A percentile compares a stretch with the other conserved stretches of the same genome.
phyloP scores from a whole-genome alignment of 495 filamentous ascomycete genomes.

The Penicillium angulare region DNA sequence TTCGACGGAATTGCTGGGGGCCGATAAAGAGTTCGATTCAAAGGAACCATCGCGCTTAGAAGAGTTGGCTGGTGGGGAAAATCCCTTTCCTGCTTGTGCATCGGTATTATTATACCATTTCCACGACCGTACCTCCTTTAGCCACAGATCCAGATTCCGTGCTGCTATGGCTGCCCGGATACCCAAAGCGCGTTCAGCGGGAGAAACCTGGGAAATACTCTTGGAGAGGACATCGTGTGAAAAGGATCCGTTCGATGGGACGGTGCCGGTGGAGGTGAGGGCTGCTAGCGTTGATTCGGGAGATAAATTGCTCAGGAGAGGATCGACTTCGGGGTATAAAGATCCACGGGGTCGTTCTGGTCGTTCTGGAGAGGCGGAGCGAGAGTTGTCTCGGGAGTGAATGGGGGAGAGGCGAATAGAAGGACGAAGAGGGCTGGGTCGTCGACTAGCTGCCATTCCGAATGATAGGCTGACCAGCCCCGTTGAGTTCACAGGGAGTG shows the following conservation, averaged over 20 bases:
- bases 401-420: slow-evolving; percentile 30
- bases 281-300: slow-evolving; percentile 56
- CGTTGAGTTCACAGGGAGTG: slow-evolving; percentile 15
- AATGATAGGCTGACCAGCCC: slow-evolving; percentile 11
- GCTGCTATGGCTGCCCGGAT: slow-evolving; percentile 71
- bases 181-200: slow-evolving; percentile 67
- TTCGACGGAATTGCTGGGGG: slow-evolving; percentile 27
- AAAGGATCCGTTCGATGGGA: slow-evolving; percentile 46
- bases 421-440: slow-evolving; percentile 22
- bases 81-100: slow-evolving; percentile 47
- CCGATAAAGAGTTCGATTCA: not conserved
- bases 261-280: slow-evolving; percentile 52
- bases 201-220: slow-evolving; percentile 65
- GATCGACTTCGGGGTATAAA: slow-evolving; percentile 41
- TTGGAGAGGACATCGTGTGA: slow-evolving; percentile 55
- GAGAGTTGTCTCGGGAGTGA: slow-evolving; percentile 25
- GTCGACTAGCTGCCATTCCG: slow-evolving; percentile 39
- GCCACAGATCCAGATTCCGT: slow-evolving; percentile 73
- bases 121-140: slow-evolving; percentile 74
- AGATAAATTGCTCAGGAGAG: slow-evolving; percentile 53
- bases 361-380: slow-evolving; percentile 27
- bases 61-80: slow-evolving; percentile 47
- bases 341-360: slow-evolving; percentile 22
- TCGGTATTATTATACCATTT: slow-evolving; percentile 58
- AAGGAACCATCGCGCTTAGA: not conserved